phyloP scores from a whole-genome alignment of 176 grass and related monocot species.

The Hyparrhenia diplandra region DNA sequence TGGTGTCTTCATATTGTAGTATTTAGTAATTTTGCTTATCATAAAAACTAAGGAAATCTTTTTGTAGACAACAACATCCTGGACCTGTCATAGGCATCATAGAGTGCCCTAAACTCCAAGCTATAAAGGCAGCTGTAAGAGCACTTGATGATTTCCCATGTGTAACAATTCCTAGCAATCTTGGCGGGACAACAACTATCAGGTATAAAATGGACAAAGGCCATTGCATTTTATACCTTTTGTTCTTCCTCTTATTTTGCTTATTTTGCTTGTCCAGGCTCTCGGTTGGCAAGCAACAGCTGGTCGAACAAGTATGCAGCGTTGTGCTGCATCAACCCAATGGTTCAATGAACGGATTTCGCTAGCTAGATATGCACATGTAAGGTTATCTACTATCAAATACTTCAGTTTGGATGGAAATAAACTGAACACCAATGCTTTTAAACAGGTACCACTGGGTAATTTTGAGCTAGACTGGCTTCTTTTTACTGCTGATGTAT shows the following conservation, averaged over 20 bases:
- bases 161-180: conserved; percentile 89
- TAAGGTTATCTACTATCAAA: conserved; percentile 44
- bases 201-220: conserved; percentile 40
- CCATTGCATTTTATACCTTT: conserved; percentile 22
- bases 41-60: conserved; percentile 26
- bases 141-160: conserved; percentile 90
- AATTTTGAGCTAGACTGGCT: conserved; percentile 98
- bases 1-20: neutral
- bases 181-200: conserved; percentile 87
- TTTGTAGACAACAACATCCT: conserved; percentile 80
- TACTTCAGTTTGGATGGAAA: conserved; percentile 21
- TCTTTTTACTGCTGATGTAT: conserved; percentile 87
- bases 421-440: conserved; percentile 22
- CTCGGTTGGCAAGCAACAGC: conserved; percentile 96
- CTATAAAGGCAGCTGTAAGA: conserved; percentile 59
- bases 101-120: conserved; percentile 77
- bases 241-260: conserved; percentile 21
- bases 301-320: conserved; percentile 93
- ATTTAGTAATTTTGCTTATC: conserved; percentile 16
- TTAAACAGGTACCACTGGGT: conserved; percentile 90
- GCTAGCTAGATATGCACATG: conserved; percentile 97
- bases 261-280: conserved; percentile 50
- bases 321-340: conserved; percentile 84
- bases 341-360: conserved; percentile 97
- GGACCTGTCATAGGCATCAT: conserved; percentile 76